Conservation (phyloP, 495 filamentous ascomycete genomes). For the Podospora comata region DNA sequence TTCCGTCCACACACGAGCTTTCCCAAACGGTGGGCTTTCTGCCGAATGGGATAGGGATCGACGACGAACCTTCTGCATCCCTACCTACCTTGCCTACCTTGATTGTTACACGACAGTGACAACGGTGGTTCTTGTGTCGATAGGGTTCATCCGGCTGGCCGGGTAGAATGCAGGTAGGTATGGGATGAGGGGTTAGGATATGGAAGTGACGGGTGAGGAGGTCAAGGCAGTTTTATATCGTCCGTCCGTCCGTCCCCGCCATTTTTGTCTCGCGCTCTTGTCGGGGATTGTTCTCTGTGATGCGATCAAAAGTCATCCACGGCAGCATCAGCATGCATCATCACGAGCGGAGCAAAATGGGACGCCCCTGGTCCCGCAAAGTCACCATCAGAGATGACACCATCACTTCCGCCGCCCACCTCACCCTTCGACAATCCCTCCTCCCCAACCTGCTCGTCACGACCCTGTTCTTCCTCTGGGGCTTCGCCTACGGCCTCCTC, state of each 20-base stretch:
- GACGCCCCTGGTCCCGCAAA: slow-evolving; percentile 17
- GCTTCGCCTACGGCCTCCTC: slow-evolving; percentile 75
- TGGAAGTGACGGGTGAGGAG: background rate
- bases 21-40: background rate
- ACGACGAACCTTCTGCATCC: background rate
- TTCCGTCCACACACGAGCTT: background rate
- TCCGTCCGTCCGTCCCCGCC: too few relatives aligned
- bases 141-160: background rate
- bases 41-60: background rate
- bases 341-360: background rate
- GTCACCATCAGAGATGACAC: slow-evolving; percentile 37
- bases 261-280: too few relatives aligned
- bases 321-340: too few relatives aligned
- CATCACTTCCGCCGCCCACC: slow-evolving; percentile 48
- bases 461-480: slow-evolving; percentile 71
- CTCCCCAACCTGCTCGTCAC: slow-evolving; percentile 57
- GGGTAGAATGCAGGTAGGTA: background rate
- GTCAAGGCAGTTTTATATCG: too few relatives aligned
- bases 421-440: slow-evolving; percentile 54
- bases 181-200: background rate
- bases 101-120: too few relatives aligned
- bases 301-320: too few relatives aligned
- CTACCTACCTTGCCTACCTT: background rate
- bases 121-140: background rate
- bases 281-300: too few relatives aligned